A percentile compares a stretch with the other conserved stretches of the same genome.
Evolutionary conservation across 768 basidiomycete species (phyloP).

Genomic region (Cyclocybe cylindracea): DNA sequence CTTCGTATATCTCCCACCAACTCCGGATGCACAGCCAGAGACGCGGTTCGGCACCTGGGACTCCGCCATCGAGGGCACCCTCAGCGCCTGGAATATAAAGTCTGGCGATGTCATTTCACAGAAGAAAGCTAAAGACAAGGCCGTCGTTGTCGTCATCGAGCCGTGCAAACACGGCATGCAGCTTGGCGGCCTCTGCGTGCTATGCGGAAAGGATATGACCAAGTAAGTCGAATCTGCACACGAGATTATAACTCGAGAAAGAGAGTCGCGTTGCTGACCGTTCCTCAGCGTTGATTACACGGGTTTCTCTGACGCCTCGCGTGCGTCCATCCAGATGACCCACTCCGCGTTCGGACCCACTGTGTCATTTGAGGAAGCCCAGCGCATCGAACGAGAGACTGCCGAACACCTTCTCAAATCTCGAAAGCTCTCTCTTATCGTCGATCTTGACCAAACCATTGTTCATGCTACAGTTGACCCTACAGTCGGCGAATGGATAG

Average conservation of each 20-base stretch:
- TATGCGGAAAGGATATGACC: constrained; percentile 96
- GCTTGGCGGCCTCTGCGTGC: constrained; percentile 85
- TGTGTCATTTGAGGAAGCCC: constrained; percentile 91
- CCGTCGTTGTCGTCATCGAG: constrained; percentile 72
- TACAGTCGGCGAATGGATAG: constrained; percentile 96
- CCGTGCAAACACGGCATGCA: constrained; percentile 98
- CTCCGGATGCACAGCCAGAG: constrained; percentile 52
- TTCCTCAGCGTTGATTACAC: constrained; percentile 72
- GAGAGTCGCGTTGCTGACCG: constrained; percentile 11
- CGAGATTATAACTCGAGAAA: constrained; percentile 3
- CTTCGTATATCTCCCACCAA: constrained; percentile 58
- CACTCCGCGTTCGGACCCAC: constrained; percentile 91
- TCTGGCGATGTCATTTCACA: constrained; percentile 64
- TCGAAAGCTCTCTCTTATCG: constrained; percentile 89
- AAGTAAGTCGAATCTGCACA: constrained; percentile 50
- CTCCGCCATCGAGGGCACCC: constrained; percentile 75
- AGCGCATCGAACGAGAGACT: constrained; percentile 82
- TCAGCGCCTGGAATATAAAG: constrained; percentile 71
- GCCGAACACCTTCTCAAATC: constrained; percentile 74
- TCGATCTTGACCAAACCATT: constrained; percentile 98
- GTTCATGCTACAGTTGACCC: constrained; percentile 99
- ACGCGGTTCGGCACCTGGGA: constrained; percentile 91
- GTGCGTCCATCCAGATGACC: constrained; percentile 91
- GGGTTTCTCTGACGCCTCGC: constrained; percentile 82
- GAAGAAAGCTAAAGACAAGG: constrained; percentile 57